Percentiles rank a stretch among this genome's conserved stretches.
Evolutionary conservation across 306 rosid genomes (phyloP).

Genomic region (Neltuma alba): DNA sequence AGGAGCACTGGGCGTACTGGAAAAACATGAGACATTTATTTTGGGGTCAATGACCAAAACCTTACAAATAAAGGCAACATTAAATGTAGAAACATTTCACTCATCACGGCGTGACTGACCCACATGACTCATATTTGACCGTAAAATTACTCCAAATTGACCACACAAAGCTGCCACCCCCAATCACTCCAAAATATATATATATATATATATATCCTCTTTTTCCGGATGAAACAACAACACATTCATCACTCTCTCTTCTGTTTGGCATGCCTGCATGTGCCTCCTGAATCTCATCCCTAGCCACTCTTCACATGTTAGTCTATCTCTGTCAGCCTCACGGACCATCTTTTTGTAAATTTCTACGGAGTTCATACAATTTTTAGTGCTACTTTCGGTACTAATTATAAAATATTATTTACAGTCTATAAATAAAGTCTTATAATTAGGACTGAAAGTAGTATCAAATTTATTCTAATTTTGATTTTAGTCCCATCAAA

Average conservation of each 20-base stretch:
- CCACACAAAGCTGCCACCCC: background rate
- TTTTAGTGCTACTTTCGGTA: no score
- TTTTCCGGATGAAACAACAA: background rate
- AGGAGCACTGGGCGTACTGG: background rate
- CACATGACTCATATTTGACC: background rate
- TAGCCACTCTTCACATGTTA: background rate
- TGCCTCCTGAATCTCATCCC: background rate
- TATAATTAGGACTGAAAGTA: no score
- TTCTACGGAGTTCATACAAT: no score
- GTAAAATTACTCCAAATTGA: background rate
- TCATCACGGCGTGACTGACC: background rate
- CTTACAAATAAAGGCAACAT: background rate
- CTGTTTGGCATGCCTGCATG: slow-evolving; percentile 3
- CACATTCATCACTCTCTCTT: background rate
- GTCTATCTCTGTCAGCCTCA: background rate
- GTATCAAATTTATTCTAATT: no score
- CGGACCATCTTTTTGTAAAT: background rate
- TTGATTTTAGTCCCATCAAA: no score
- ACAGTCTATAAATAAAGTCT: no score
- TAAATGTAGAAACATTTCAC: background rate
- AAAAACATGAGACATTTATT: background rate
- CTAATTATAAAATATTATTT: no score
- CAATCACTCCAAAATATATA: background rate
- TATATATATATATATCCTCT: no score
- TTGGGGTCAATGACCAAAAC: background rate